Evolutionary conservation across 495 filamentous ascomycete species (phyloP), one percentile per base, ranked within the genome.

Genomic region (Penicillium daleae): DNA sequence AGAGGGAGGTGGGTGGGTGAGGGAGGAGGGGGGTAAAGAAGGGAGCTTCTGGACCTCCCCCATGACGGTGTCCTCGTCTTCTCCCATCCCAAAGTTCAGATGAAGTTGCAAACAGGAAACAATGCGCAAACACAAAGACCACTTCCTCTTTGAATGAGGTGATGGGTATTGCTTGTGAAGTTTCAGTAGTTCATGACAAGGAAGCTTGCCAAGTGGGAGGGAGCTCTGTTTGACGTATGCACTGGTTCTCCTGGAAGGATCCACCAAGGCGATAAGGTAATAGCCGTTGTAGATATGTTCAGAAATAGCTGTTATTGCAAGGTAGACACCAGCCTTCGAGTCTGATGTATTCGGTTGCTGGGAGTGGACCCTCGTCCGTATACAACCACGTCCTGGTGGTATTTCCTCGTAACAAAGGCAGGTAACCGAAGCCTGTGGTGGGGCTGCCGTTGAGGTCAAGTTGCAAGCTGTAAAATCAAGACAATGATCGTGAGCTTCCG

Each of bases 1-100:
- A 15, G 67, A 51, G n/a, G 56, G 29, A 39, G 56, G 42, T 17
- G 59, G 56, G 22, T 67, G 62, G 33, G 59, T 59, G 51, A 66
- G 39, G 31, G 66, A 56, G 32, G 65, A 64, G 24, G 71, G 61
- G 46, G 68, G 40, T 53, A 60, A 39, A 32, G 67, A 61, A 46
- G 69, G 59, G 37, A 58, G 61, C 26, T 53, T 51, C 32, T 65
- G 72, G 37, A 70, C 57, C 58, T 79, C 71, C 26, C 72, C 69
- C 79, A 80, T 81, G 13, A 79, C 62, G 21, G 70, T 76, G 59
- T 81, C 78, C 58, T 79, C 73, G 62, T 78, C 78, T 27, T 66
- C 70, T 51, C 72, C 74, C 74, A 78, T 78, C 29, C 49, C 24
- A 52, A 21, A n/a, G n/a, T n/a, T 27, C 27, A 9, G 29, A 32